A percentile compares a stretch with the other conserved stretches of the same genome.
These are phyloP conservation scores for Rhodosporidiobolus sp. DNA, from an alignment of 768 basidiomycete genomes.

Conservation along the genomic window DNA sequence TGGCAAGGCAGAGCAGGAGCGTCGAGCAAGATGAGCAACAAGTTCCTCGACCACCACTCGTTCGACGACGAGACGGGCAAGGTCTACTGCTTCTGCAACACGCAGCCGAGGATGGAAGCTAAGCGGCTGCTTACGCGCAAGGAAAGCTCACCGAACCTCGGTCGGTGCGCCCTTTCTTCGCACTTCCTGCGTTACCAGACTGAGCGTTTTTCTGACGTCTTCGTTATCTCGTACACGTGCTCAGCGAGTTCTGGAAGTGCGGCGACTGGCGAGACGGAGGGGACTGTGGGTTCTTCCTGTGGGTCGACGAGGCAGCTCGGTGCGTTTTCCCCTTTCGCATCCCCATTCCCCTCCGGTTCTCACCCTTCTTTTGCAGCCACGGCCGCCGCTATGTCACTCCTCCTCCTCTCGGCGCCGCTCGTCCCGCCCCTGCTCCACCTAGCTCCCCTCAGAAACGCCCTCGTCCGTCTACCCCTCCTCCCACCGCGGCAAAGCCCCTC, in stretches of 20 bases:
- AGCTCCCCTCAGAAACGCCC: conserved; percentile 4
- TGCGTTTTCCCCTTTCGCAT: not conserved
- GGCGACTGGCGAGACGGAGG: conserved; percentile 25
- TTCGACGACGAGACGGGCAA: not conserved
- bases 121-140: conserved; percentile 16
- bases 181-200: not conserved
- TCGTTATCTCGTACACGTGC: not conserved
- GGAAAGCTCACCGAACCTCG: conserved; percentile 22
- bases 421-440: not conserved
- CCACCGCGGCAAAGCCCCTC: conserved; percentile 9
- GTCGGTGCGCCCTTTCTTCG: conserved; percentile 3
- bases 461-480: not conserved
- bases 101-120: conserved; percentile 18
- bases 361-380: not conserved
- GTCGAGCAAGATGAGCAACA: not conserved
- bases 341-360: no score
- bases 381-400: conserved; percentile 16
- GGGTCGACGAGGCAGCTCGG: conserved; percentile 18
- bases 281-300: conserved; percentile 17
- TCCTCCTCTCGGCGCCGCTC: not conserved
- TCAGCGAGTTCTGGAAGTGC: conserved; percentile 30
- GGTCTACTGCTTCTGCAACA: conserved; percentile 35
- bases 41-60: not conserved
- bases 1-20: no score
- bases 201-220: not conserved